Evolutionary conservation across 345 rosid species (phyloP).

Genomic region (Rhodamnia argentea): DNA sequence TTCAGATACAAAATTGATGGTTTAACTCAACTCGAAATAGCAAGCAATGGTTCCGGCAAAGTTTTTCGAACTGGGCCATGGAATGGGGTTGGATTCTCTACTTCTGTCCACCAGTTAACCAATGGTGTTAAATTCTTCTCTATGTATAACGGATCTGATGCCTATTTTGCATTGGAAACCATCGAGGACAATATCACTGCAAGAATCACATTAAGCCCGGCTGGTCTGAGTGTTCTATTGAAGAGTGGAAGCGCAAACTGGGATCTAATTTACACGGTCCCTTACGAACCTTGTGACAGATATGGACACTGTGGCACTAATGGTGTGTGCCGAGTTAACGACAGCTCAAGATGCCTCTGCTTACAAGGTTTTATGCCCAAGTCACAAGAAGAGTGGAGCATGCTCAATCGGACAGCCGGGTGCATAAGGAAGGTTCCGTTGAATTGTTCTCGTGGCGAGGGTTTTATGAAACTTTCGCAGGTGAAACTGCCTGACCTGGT

Average conservation of each 20-base stretch:
- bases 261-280: not conserved
- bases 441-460: not conserved
- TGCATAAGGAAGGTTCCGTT: not conserved
- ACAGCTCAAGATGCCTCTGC: conserved; percentile 3
- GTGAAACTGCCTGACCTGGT: conserved; percentile 10
- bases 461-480: not conserved
- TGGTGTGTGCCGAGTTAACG: not conserved
- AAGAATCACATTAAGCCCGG: not conserved
- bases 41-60: not conserved
- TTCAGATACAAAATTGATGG: not conserved
- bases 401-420: conserved; percentile 9
- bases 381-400: conserved; percentile 13
- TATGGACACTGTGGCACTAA: not conserved
- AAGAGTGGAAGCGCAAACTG: not conserved
- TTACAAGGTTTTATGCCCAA: conserved; percentile 19
- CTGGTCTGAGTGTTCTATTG: not conserved
- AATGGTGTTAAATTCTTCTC: not conserved
- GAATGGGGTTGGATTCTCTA: conserved; percentile 14
- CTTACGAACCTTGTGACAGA: not conserved
- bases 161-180: conserved; percentile 1
- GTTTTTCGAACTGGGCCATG: conserved; percentile 15
- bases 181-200: not conserved
- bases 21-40: conserved; percentile 10
- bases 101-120: not conserved
- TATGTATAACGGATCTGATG: not conserved